These are phyloP conservation scores for Pilaira anomala DNA, from an alignment of 192 early-diverging fungal genomes.

Conservation along the genomic window DNA sequence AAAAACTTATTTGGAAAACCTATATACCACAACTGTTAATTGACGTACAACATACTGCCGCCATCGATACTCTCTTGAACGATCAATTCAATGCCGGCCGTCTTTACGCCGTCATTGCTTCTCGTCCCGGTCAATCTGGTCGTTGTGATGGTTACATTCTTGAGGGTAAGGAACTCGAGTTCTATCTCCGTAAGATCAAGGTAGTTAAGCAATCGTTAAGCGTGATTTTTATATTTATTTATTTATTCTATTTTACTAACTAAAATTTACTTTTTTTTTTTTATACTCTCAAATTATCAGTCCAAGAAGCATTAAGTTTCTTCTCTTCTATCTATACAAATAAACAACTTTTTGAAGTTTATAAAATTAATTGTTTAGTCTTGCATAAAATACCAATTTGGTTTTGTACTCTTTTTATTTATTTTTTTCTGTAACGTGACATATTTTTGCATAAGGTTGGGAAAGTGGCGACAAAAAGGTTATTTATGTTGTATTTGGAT, in stretches of 20 bases:
- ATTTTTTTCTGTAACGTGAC: neutral
- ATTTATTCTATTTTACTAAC: too few relatives aligned
- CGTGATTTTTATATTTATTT: neutral
- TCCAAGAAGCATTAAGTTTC: conserved; percentile 31
- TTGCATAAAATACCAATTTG: neutral
- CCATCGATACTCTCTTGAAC: conserved; percentile 84
- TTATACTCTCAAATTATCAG: conserved; percentile 19
- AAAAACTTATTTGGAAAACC: too few relatives aligned
- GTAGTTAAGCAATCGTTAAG: conserved; percentile 49
- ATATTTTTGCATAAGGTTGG: neutral
- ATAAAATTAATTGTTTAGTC: neutral
- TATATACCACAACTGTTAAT: too few relatives aligned
- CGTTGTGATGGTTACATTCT: conserved; percentile 97
- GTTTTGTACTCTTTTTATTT: neutral
- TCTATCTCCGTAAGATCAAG: conserved; percentile 91
- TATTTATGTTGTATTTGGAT: too few relatives aligned
- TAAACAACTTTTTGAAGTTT: neutral
- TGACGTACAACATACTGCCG: too few relatives aligned
- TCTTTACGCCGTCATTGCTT: conserved; percentile 89
- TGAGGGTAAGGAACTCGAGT: conserved; percentile 99
- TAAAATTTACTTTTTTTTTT: conserved; percentile 1
- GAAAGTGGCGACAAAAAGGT: too few relatives aligned
- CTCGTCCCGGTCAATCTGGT: conserved; percentile 97
- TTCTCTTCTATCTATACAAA: neutral
- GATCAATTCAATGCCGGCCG: conserved; percentile 95